phyloP scores from a whole-genome alignment of 805 yeast genomes.

The Ogataea thermomethanolica region DNA sequence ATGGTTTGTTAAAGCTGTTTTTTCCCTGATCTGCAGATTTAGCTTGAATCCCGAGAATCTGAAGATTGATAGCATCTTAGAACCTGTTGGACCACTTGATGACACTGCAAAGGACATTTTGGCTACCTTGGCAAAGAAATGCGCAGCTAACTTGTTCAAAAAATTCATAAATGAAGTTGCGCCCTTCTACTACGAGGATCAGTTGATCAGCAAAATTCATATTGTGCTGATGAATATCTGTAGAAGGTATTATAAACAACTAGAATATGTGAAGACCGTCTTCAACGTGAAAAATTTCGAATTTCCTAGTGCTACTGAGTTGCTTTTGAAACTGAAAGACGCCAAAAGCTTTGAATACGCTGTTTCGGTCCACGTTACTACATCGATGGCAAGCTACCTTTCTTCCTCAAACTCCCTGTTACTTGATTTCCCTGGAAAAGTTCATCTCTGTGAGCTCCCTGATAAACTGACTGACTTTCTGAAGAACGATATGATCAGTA shows the following conservation, averaged over 20 bases:
- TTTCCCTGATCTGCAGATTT: constrained; percentile 23
- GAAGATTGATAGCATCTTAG: constrained; percentile 21
- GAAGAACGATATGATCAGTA: constrained; percentile 41
- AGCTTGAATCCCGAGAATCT: constrained; percentile 17
- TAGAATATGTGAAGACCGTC: constrained; percentile 30
- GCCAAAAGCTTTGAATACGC: constrained; percentile 17
- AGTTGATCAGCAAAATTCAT: constrained; percentile 38
- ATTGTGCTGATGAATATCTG: constrained; percentile 34
- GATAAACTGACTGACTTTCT: constrained; percentile 43
- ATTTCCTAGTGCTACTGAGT: constrained; percentile 24
- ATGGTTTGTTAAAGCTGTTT: constrained; percentile 17
- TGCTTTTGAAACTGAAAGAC: constrained; percentile 14
- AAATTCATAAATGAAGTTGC: constrained; percentile 27
- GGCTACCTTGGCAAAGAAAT: constrained; percentile 10
- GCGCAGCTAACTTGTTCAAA: constrained; percentile 18
- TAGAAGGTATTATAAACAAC: constrained; percentile 32
- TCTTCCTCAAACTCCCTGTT: constrained; percentile 32
- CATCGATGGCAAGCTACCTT: constrained; percentile 6
- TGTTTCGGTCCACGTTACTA: constrained; percentile 17
- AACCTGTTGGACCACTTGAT: constrained; percentile 2
- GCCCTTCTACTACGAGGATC: constrained; percentile 30
- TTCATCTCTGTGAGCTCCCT: constrained; percentile 23
- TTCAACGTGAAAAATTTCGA: constrained; percentile 27
- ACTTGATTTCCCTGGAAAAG: constrained; percentile 29
- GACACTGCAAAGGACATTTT: constrained; percentile 9